These are phyloP conservation scores for Microbotryomycetes sp. DNA, from an alignment of 1,284 basidiomycete species.

Conservation along the genomic window DNA sequence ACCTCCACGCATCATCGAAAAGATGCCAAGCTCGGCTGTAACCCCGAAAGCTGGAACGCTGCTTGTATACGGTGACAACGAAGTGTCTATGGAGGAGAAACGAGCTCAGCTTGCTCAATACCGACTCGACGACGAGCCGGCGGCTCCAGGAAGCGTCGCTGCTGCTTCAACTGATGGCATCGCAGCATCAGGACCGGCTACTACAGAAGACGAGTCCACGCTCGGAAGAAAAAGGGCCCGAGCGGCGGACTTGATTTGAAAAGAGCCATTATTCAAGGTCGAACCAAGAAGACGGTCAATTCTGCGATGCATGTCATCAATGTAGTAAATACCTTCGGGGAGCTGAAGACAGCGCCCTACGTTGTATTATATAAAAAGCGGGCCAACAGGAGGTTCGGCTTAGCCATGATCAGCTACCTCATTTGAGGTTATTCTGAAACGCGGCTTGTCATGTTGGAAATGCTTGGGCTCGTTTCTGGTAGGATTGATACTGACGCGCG, in stretches of 20 bases:
- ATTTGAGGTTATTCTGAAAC: too few species aligned
- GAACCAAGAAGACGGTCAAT: too few species aligned
- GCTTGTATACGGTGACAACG: slow-evolving; percentile 66
- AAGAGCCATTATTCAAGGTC: slow-evolving; percentile 2
- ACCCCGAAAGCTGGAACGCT: slow-evolving; percentile 64
- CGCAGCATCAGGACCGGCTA: not conserved
- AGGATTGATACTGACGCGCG: too few species aligned
- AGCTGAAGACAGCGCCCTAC: too few species aligned
- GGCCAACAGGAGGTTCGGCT: too few species aligned
- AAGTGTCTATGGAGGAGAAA: slow-evolving; percentile 75
- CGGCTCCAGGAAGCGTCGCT: slow-evolving; percentile 7
- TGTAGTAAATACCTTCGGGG: too few species aligned
- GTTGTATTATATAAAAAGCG: too few species aligned
- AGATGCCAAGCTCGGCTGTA: slow-evolving; percentile 49
- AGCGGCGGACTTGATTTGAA: slow-evolving; percentile 42
- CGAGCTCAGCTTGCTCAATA: slow-evolving; percentile 48
- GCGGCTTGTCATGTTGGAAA: too few species aligned
- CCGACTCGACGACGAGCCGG: slow-evolving; percentile 9
- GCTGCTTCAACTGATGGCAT: slow-evolving; percentile 6
- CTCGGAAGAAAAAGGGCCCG: slow-evolving; percentile 41
- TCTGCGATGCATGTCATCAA: too few species aligned
- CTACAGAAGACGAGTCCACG: slow-evolving; percentile 22
- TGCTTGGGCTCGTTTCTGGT: too few species aligned
- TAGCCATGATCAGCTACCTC: too few species aligned
- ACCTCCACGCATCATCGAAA: slow-evolving; percentile 44